Base-by-base conservation (phyloP, 345 rosid genomes). In the Gossypium longicalyx region DNA sequence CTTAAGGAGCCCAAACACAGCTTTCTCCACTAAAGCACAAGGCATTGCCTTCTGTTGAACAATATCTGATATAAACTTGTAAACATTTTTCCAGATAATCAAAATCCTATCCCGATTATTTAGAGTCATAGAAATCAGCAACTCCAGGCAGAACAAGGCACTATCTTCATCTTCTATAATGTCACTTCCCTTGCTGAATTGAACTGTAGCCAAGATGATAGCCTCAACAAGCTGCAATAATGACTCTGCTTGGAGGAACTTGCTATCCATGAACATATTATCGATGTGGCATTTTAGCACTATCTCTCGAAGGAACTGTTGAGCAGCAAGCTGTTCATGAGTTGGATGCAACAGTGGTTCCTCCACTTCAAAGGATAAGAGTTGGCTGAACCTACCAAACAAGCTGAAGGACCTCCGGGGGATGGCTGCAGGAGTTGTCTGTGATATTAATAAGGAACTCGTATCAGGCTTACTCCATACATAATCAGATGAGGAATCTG, bases 81-180 rank as follows among this genome's bases (percentile, higher is more conserved):
- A 87, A 73, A 89, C 97, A 48, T 80, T 86, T 62, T 86, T 85
- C 97, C 96, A 91, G 43, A 91, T 74, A 74, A 87, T 80, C 81
- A 87, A 56, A 80, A 91, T 89, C 78, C 97, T 85, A 78, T 91
- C 97, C 70, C 93, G 83, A 75, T 91, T 91, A 78, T 86, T 91
- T 27, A 89, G 80, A 2, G 97, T 85, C 59, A 91, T 77, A 68
- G 90, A 84, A 76, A 87, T 82, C 54, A 91, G 81, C 81, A 91
- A 83, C 83, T 89, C 93, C 78, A 91, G 73, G 86, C 91, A 91
- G 79, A 89, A 86, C 34, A 86, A 90, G 0, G 85, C 84, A 72
- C 84, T 77, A 67, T 75, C 86, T 80, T 89, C 87, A 80, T 87
- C 88, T 68, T 86, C 87, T 19, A 44, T 12, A 25, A 74, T 13